A percentile compares a stretch with the other conserved stretches of the same genome.
These are phyloP conservation scores for Aspergillus niger DNA, from an alignment of 2,329 filamentous ascomycete genomes.

Conservation along the genomic window DNA sequence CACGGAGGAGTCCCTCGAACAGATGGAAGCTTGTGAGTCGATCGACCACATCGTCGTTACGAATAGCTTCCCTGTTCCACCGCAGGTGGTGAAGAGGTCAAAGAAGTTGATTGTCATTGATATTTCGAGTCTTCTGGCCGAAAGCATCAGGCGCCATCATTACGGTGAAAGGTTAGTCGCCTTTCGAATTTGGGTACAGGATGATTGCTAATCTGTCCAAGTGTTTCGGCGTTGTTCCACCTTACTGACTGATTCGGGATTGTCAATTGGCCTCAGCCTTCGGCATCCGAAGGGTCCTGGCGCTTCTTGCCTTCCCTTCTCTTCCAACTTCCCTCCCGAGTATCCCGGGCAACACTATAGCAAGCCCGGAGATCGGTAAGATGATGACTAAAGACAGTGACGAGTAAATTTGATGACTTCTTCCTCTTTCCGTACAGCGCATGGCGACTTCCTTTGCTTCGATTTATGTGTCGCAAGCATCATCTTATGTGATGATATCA, in stretches of 20 bases:
- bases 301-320: constrained; percentile 8
- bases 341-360: constrained; percentile 10
- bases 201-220: constrained; percentile 31
- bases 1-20: constrained; percentile 82
- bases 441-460: constrained; percentile 8
- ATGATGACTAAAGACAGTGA: constrained; percentile 27
- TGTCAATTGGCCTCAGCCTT: constrained; percentile 2
- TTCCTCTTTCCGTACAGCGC: constrained; percentile 15
- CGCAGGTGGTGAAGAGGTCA: constrained; percentile 67
- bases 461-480: constrained; percentile 2
- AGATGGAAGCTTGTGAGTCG: constrained; percentile 88
- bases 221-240: constrained; percentile 63
- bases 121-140: constrained; percentile 81
- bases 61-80: constrained; percentile 91
- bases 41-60: constrained; percentile 95
- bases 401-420: constrained; percentile 23
- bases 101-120: constrained; percentile 89
- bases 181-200: constrained; percentile 42
- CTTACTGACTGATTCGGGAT: constrained; percentile 50
- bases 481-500: constrained; percentile 1
- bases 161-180: constrained; percentile 80
- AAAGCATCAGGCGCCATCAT: constrained; percentile 94
- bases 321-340: not conserved
- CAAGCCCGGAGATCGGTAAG: constrained; percentile 19
- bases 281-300: not conserved